Base-by-base conservation (phyloP, 805 yeast species). In the Candida insectalens region DNA sequence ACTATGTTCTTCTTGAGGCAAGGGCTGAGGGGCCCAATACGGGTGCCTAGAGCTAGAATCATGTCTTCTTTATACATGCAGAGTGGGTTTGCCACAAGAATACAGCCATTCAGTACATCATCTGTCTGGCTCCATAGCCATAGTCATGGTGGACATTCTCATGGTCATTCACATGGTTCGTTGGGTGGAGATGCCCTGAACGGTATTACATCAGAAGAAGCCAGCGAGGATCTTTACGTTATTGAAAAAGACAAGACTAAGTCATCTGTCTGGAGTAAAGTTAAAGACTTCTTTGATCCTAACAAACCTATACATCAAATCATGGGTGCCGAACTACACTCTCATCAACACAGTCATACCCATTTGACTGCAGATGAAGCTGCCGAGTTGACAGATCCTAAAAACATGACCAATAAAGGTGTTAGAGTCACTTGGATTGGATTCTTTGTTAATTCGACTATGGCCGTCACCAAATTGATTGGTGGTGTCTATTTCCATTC, bases 401-500 rank as follows among this genome's bases (percentile, higher is more conserved):
- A 62, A 35, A 61, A 67, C 32, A 56, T 68, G 34, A 58, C 65
- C 17, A 83, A 85, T 50, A 94, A 95, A 3, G 96, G 94, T 9
- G 94, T 85, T 13, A 69, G 92, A 45, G 87, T 89, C 45, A 89
- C 98, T 1, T 82, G 95, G 83, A 65, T 89, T 33, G 98, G 98
- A 0, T 66, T 89, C 27, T 59, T 77, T 19, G 84, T 83, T 28
- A 92, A 92, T 52, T 74, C 84, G 9, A 76, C 82, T 10, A 78
- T 92, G 79, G 96, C 95, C 0, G 62, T 72, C 2, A 78, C 88
- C 21, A 92, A 92, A 55, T 88, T 87, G 19, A 57, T 76, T 16
- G 97, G 97, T 20, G 98, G 98, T 6, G 65, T 84, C 13, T 76
- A 76, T 25, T 92, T 92, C 69, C 95, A 92, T 55, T 92, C 98